Evolutionary conservation across 1,284 basidiomycete species (phyloP).

Genomic region (Puccinia coronata): DNA sequence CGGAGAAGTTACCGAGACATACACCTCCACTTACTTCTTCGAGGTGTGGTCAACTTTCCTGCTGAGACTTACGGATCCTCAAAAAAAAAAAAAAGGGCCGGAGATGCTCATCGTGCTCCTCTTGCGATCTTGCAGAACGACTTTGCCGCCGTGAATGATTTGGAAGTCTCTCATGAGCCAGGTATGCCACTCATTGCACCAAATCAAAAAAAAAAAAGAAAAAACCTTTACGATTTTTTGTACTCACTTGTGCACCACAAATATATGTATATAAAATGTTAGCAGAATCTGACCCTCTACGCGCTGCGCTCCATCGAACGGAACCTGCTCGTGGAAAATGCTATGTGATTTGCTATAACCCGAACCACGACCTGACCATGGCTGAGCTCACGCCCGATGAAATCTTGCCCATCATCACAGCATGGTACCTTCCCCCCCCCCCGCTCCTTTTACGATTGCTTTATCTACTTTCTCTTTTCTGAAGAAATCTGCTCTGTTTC

Average conservation of each 20-base stretch:
- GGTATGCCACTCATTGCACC: neutral
- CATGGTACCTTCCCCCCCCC: constrained; percentile 66
- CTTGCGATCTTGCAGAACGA: constrained; percentile 67
- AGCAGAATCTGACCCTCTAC: constrained; percentile 35
- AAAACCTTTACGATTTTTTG: no score
- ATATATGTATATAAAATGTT: constrained; percentile 43
- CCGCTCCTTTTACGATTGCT: neutral
- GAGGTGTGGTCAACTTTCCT: constrained; percentile 54
- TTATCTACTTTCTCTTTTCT: no score
- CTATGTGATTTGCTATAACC: constrained; percentile 87
- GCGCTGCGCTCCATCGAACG: constrained; percentile 64
- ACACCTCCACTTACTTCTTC: constrained; percentile 67
- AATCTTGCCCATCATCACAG: constrained; percentile 70
- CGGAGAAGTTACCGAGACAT: constrained; percentile 71
- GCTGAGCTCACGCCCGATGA: constrained; percentile 69
- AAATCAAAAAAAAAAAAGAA: neutral
- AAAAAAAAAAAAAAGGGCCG: neutral
- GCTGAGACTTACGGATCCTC: neutral
- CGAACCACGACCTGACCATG: constrained; percentile 85
- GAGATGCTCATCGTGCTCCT: constrained; percentile 62
- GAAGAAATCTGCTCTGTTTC: neutral
- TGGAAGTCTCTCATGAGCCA: constrained; percentile 53
- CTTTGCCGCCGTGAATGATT: constrained; percentile 75
- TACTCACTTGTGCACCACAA: constrained; percentile 57
- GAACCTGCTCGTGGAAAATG: constrained; percentile 79